Conservation (phyloP, 306 rosid genomes). For the Delonix regia region DNA sequence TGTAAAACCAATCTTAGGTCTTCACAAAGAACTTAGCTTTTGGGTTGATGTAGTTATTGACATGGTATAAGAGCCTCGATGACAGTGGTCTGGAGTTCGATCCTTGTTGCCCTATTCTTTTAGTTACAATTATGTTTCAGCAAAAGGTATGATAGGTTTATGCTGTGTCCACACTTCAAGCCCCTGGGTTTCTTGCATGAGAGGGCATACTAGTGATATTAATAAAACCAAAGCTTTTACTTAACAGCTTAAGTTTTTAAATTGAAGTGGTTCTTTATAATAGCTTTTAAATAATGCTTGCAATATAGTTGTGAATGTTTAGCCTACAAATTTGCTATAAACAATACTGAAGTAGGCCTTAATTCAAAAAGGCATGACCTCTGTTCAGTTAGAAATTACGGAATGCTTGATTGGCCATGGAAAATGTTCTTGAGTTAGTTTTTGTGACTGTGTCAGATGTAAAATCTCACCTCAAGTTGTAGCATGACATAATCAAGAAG, state of each 20-base stretch:
- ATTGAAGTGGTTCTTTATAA: neutral
- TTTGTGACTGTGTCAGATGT: neutral
- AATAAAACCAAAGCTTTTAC: neutral
- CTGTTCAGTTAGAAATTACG: neutral
- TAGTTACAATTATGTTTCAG: neutral
- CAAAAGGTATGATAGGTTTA: neutral
- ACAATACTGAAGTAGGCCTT: neutral
- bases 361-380: neutral
- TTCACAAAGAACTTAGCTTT: neutral
- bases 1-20: neutral
- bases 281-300: neutral
- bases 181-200: neutral
- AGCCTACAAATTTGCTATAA: constrained; percentile 1
- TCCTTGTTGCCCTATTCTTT: neutral
- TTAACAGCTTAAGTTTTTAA: neutral
- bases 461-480: neutral
- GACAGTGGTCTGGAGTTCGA: neutral
- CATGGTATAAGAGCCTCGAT: neutral
- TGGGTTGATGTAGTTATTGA: neutral
- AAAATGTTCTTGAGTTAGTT: neutral
- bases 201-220: neutral
- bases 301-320: neutral
- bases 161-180: neutral
- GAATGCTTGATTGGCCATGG: neutral
- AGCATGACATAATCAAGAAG: neutral